Percentiles rank a stretch among this genome's conserved stretches.
These are phyloP conservation scores for Onygenales sp. DNA, from an alignment of 2,329 filamentous ascomycete species.

Conservation along the genomic window DNA sequence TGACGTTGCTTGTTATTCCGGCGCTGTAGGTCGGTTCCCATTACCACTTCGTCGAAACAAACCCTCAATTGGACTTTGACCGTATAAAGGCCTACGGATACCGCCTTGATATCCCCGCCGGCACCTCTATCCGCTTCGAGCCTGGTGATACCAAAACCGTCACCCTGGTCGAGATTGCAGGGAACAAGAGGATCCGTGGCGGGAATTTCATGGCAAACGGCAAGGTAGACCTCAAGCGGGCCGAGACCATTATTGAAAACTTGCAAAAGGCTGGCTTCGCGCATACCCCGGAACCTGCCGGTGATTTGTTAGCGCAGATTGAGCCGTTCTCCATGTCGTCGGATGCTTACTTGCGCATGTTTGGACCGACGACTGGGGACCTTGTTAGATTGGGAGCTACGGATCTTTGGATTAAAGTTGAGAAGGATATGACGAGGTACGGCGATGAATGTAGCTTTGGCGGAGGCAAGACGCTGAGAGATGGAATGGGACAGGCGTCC, in stretches of 20 bases:
- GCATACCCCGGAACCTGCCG: slow-evolving; percentile 58
- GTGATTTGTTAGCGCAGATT: slow-evolving; percentile 43
- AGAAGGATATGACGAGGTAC: slow-evolving; percentile 73
- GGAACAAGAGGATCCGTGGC: slow-evolving; percentile 67
- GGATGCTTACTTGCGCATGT: slow-evolving; percentile 75
- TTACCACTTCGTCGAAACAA: slow-evolving; percentile 95
- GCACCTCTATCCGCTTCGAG: slow-evolving; percentile 88
- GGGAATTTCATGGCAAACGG: slow-evolving; percentile 75
- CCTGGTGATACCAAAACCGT: slow-evolving; percentile 88
- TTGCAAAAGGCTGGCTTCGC: slow-evolving; percentile 68
- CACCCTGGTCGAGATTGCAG: slow-evolving; percentile 78
- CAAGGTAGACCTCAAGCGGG: slow-evolving; percentile 53
- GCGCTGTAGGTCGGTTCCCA: slow-evolving; percentile 63
- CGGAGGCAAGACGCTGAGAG: slow-evolving; percentile 83
- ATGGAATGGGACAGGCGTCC: slow-evolving; percentile 90
- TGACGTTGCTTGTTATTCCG: not conserved
- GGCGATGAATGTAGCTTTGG: slow-evolving; percentile 95
- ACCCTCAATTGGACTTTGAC: slow-evolving; percentile 82
- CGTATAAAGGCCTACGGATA: slow-evolving; percentile 72
- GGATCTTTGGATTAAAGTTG: slow-evolving; percentile 82
- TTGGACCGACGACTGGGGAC: slow-evolving; percentile 85
- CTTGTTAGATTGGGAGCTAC: slow-evolving; percentile 72
- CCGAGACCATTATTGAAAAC: slow-evolving; percentile 55
- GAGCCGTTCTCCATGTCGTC: slow-evolving; percentile 63
- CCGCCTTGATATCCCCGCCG: slow-evolving; percentile 79